Conservation (phyloP, 2,329 filamentous ascomycete species). For the Plectosphaerella plurivora region DNA sequence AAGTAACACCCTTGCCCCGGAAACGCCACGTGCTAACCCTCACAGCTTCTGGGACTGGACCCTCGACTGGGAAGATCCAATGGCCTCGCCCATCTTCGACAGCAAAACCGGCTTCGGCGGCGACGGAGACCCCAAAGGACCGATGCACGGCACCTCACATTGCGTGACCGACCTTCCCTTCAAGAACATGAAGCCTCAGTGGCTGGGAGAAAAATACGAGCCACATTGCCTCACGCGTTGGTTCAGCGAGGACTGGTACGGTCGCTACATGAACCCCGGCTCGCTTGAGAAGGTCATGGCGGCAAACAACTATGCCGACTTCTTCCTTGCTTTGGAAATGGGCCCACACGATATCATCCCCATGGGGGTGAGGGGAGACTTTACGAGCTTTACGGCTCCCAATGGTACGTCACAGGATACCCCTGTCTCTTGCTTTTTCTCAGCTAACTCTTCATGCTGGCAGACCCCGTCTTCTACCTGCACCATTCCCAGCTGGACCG, state of each 20-base stretch:
- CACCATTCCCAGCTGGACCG: slow-evolving; percentile 13
- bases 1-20: neutral
- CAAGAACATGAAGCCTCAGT: slow-evolving; percentile 6
- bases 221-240: slow-evolving; percentile 11
- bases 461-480: slow-evolving; percentile 14
- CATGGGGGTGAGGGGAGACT: slow-evolving; percentile 7
- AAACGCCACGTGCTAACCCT: neutral
- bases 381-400: slow-evolving; percentile 8
- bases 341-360: slow-evolving; percentile 10
- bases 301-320: slow-evolving; percentile 5
- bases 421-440: neutral
- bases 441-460: neutral
- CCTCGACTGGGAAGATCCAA: slow-evolving; percentile 12
- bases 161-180: slow-evolving; percentile 1
- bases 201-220: slow-evolving; percentile 7
- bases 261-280: slow-evolving; percentile 7
- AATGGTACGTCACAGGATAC: slow-evolving; percentile 5
- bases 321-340: slow-evolving; percentile 10
- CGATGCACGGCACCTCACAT: neutral
- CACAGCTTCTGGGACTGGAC: slow-evolving; percentile 11
- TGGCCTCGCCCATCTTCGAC: slow-evolving; percentile 11
- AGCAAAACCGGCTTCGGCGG: slow-evolving; percentile 11
- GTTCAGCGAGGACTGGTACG: slow-evolving; percentile 8
- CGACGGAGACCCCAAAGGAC: slow-evolving; percentile 4
- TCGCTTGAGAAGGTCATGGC: slow-evolving; percentile 5